phyloP scores from a whole-genome alignment of 2,329 filamentous ascomycete species.

The Verruconis gallopava region DNA sequence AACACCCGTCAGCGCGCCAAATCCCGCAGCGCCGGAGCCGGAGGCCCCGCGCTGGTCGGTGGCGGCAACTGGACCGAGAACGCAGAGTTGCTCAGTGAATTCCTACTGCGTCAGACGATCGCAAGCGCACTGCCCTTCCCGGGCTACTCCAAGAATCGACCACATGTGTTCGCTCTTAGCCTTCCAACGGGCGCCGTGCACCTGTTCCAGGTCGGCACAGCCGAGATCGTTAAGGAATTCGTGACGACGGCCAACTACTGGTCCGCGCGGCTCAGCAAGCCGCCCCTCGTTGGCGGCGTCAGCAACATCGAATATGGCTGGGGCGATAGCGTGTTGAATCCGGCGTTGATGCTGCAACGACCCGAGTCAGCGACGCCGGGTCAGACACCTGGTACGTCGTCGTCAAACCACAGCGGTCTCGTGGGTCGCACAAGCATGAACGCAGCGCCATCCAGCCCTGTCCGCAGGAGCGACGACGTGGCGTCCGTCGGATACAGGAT shows the following conservation, averaged over 20 bases:
- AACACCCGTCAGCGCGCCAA: constrained; percentile 52
- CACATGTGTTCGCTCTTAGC: constrained; percentile 88
- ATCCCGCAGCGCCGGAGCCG: constrained; percentile 35
- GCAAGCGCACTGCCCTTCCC: constrained; percentile 81
- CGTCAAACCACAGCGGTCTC: constrained; percentile 15
- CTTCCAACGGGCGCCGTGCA: constrained; percentile 89
- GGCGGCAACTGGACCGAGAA: constrained; percentile 98
- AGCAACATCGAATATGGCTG: constrained; percentile 97
- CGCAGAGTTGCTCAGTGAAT: constrained; percentile 76
- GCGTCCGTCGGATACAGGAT: constrained; percentile 16
- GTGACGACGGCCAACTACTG: constrained; percentile 94
- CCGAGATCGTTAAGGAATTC: constrained; percentile 89
- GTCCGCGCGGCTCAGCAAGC: constrained; percentile 87
- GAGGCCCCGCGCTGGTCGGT: constrained; percentile 53
- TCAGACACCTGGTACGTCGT: constrained; percentile 4
- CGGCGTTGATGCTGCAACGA: constrained; percentile 28
- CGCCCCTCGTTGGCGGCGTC: constrained; percentile 82
- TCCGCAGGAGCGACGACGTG: constrained; percentile 4
- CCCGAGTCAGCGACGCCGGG: constrained; percentile 25
- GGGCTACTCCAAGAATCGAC: constrained; percentile 80
- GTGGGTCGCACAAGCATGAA: neutral
- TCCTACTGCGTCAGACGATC: constrained; percentile 80
- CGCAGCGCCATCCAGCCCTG: neutral
- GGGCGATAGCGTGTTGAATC: constrained; percentile 68
- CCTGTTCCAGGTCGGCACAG: constrained; percentile 93